These are phyloP conservation scores for Pilatotrama ljubarskyi DNA, from an alignment of 768 basidiomycete species.

Conservation along the genomic window DNA sequence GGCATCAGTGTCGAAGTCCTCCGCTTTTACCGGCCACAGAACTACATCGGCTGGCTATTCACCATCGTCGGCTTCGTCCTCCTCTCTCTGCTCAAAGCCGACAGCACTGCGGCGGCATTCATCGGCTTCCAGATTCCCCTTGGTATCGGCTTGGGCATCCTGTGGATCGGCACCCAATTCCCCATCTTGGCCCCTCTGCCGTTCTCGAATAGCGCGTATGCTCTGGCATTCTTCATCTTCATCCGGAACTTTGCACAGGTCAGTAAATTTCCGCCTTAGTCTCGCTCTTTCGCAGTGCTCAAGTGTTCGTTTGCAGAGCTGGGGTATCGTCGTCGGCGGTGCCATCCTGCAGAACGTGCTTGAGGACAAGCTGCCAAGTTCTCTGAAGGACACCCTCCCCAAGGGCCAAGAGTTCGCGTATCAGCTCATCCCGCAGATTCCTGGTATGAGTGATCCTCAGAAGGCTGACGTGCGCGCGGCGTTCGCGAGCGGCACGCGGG, in stretches of 20 bases:
- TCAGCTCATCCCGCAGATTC: conserved; percentile 34
- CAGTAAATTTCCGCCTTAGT: not conserved
- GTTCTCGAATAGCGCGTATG: conserved; percentile 34
- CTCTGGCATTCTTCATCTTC: conserved; percentile 36
- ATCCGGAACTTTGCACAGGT: conserved; percentile 28
- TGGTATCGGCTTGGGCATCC: conserved; percentile 34
- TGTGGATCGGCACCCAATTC: conserved; percentile 14
- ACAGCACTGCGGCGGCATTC: conserved; percentile 18
- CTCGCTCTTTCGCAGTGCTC: not conserved
- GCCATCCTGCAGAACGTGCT: conserved; percentile 42
- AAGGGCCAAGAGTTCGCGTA: conserved; percentile 30
- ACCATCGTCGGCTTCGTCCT: conserved; percentile 38
- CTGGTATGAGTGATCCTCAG: conserved; percentile 24
- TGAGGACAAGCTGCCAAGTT: conserved; percentile 29
- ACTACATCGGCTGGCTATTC: conserved; percentile 39
- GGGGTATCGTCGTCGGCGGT: conserved; percentile 40
- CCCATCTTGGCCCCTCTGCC: conserved; percentile 25
- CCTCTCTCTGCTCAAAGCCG: conserved; percentile 31
- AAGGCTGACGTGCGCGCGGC: conserved; percentile 30
- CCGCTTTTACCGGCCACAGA: conserved; percentile 40
- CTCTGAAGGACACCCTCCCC: conserved; percentile 30
- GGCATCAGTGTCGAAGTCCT: conserved; percentile 38
- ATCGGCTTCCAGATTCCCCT: conserved; percentile 28
- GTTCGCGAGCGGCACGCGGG: conserved; percentile 31
- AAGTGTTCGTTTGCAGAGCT: conserved; percentile 24